Evolutionary conservation across 345 rosid genomes (phyloP).

Genomic region (Populus euphratica): DNA sequence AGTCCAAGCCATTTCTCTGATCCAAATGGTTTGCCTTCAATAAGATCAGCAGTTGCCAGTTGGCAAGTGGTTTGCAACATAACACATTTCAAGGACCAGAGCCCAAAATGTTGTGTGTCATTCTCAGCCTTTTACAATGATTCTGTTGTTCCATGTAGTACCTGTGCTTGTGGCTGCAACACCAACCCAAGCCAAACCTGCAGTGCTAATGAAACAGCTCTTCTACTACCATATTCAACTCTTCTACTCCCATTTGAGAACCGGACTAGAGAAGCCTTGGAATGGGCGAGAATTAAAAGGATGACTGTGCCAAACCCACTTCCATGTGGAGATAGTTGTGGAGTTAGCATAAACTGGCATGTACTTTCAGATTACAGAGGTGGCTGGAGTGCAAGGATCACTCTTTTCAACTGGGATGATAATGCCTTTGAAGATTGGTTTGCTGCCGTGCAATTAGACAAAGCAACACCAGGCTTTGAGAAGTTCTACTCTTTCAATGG

Average conservation of each 20-base stretch:
- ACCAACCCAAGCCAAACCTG: constrained; percentile 29
- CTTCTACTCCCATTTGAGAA: constrained; percentile 46
- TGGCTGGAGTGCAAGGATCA: constrained; percentile 26
- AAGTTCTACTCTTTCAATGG: constrained; percentile 23
- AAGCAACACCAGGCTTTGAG: constrained; percentile 21
- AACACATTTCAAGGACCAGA: constrained; percentile 23
- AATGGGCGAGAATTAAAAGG: constrained; percentile 21
- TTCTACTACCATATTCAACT: constrained; percentile 38
- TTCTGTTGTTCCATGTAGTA: constrained; percentile 49
- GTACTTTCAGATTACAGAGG: constrained; percentile 14
- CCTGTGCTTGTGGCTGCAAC: constrained; percentile 51
- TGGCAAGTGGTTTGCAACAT: constrained; percentile 64
- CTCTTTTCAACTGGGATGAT: constrained; percentile 28
- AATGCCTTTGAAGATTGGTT: constrained; percentile 16
- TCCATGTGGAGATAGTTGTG: constrained; percentile 27
- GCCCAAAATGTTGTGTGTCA: constrained; percentile 48
- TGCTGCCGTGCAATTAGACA: constrained; percentile 19
- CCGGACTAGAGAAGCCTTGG: constrained; percentile 35
- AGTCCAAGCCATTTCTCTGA: constrained; percentile 37
- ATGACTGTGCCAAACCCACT: constrained; percentile 16
- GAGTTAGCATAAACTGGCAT: constrained; percentile 31
- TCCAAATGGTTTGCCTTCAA: constrained; percentile 37
- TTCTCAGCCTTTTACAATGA: constrained; percentile 56
- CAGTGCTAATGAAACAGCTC: constrained; percentile 28
- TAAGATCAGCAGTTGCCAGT: constrained; percentile 36